Base-by-base conservation (phyloP, 305 asterid species). In the Coffea humblotiana region DNA sequence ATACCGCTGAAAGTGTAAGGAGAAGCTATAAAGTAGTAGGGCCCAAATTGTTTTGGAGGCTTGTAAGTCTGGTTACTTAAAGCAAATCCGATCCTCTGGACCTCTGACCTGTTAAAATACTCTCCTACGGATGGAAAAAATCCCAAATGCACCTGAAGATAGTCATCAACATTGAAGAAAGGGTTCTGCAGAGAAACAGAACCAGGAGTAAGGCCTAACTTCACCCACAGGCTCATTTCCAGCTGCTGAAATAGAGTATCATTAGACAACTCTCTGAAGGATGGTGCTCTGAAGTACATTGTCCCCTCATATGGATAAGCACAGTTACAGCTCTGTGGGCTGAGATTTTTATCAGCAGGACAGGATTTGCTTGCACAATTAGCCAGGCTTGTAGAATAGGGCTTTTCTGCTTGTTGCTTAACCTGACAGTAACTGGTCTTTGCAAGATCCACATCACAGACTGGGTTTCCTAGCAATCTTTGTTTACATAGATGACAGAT, bases 141-240 rank as follows among this genome's bases (percentile, higher is more conserved):
- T 52, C 83, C 89, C 77, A 96, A 87, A 81, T 96, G 97, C 79
- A 94, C 89, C 84, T 91, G 98, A 78, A 96, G 97, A 86, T 96
- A 94, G 85, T 96, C 98, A 70, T 96, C 99, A 2, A 83, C 82
- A 45, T 92, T 96, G 90, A 96, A 94, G 87, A 96, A 96, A 1
- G 95, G 97, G 81, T 90, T 91, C 88, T 92, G 98, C 70, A 96
- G 83, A 27, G 95, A 91, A 80, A 96, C 91, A 13, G 97, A 94
- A 68, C 99, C 99, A 0, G 99, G 99, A 2, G 93, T 85, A 76
- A 94, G 97, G 65, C 81, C 90, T 58, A 96, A 89, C 77, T 92
- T 96, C 79, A 88, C 84, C 99, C 99, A 96, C 71, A 96, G 89
- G 90, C 97, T 94, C 97, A 96, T 91, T 85, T 96, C 99, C 75